phyloP scores from a whole-genome alignment of 1,284 basidiomycete genomes.

The Moesziomyces aphidis region DNA sequence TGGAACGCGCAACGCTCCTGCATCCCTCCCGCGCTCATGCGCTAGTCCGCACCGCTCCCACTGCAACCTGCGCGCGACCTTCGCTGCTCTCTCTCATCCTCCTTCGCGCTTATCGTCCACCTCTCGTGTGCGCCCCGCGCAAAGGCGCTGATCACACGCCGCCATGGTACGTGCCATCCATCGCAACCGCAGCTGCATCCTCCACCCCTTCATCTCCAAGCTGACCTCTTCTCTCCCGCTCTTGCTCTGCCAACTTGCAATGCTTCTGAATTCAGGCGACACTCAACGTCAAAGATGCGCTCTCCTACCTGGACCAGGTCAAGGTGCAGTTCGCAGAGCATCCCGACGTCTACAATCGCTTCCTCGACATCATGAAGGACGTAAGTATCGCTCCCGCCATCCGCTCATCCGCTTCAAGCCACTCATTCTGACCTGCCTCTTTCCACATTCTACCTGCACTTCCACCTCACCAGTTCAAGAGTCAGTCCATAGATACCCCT shows the following conservation, averaged over 20 bases:
- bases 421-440: not conserved
- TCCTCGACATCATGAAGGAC: slow-evolving; percentile 99
- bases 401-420: not conserved
- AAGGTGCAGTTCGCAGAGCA: slow-evolving; percentile 87
- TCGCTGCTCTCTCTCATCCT: not conserved
- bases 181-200: not conserved
- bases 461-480: slow-evolving; percentile 58
- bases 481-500: slow-evolving; percentile 85
- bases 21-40: not conserved
- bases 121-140: not conserved
- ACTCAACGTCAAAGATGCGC: slow-evolving; percentile 80
- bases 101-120: not conserved
- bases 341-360: slow-evolving; percentile 96
- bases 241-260: not conserved
- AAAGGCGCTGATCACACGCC: not conserved
- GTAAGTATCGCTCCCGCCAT: slow-evolving; percentile 28
- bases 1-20: not conserved
- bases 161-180: not conserved
- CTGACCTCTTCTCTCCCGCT: slow-evolving; percentile 1
- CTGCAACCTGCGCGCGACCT: not conserved
- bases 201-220: not conserved
- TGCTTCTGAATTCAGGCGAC: slow-evolving; percentile 48
- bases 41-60: not conserved
- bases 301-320: slow-evolving; percentile 95
- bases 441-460: not conserved